Evolutionary conservation across 345 rosid genomes (phyloP), one percentile per base, ranked within the genome.

Genomic region (Lagerstroemia speciosa): DNA sequence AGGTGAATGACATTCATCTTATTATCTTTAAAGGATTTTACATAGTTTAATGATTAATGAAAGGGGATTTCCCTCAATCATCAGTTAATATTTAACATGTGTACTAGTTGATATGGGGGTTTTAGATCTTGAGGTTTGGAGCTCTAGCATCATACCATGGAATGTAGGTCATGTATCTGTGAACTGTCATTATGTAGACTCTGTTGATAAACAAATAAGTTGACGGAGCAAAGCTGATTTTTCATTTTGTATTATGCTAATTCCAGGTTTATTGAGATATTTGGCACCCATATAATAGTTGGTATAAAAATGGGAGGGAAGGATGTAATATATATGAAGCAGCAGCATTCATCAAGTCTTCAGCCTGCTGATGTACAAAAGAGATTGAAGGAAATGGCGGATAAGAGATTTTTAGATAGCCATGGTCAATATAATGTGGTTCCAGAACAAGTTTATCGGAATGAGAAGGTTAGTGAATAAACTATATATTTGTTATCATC

Each of bases 231-330:
- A n/a, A n/a, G n/a, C n/a, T n/a, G n/a, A n/a, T n/a, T n/a, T n/a
- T n/a, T n/a, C n/a, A n/a, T n/a, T n/a, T n/a, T n/a, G 27, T 26
- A 38, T 64, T 64, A 5, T 64, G 67, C 41, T 55, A 57, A 70
- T 82, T 70, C 64, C 83, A 93, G 97, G 81, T 93, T 93, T 77
- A 87, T 93, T 66, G 88, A 93, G 73, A 80, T 46, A 20, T 93
- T 76, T 77, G 98, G 98, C 37, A 93, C 98, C 8, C 98, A 93
- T 84, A 78, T 93, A 63, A 81, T 90, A 69, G 90, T 87, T 78
- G 89, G 97, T 68, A 83, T 93, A 65, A 90, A 90, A 82, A 90
- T 90, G 96, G 98, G 98, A 73, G 98, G 96, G 65, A 90, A 91
- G 82, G 97, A 90, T 78, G 98, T 93, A 46, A 80, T 93, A 74